phyloP scores from a whole-genome alignment of 306 rosid species.

The Malus orientalis region DNA sequence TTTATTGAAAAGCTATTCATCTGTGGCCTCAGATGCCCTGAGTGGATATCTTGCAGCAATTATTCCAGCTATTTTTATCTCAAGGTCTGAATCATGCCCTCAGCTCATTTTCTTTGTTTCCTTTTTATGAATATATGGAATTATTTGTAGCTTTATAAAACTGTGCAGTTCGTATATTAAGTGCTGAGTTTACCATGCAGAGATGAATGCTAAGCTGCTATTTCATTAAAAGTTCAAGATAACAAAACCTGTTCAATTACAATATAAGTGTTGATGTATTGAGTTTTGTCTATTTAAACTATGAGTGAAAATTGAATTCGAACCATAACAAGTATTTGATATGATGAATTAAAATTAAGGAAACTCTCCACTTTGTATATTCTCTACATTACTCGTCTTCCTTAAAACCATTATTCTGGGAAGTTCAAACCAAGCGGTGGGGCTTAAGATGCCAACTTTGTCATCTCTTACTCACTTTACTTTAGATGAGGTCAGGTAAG shows the following conservation, averaged over 20 bases:
- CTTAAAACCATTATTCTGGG: background rate
- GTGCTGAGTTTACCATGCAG: background rate
- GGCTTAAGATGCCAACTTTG: background rate
- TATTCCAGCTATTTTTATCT: conserved; percentile 71
- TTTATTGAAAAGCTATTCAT: conserved; percentile 69
- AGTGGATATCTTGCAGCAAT: conserved; percentile 65
- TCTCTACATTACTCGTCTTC: background rate
- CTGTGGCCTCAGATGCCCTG: conserved; percentile 73
- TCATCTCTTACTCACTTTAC: background rate
- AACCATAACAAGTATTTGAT: background rate
- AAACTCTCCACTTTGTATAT: background rate
- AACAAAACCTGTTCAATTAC: background rate
- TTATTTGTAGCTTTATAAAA: background rate
- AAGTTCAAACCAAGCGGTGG: background rate
- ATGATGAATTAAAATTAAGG: background rate
- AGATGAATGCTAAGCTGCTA: background rate
- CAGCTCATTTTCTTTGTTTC: conserved; percentile 8
- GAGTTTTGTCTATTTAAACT: background rate
- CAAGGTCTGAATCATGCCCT: conserved; percentile 54
- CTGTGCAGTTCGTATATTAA: background rate
- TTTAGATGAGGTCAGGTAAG: background rate
- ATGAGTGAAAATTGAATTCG: background rate
- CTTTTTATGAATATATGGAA: background rate
- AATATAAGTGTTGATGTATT: background rate
- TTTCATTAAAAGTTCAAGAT: background rate